These are phyloP conservation scores for Cyclotella kingstonii DNA, from an alignment of 108 stramenopile genomes.

Conservation along the genomic window DNA sequence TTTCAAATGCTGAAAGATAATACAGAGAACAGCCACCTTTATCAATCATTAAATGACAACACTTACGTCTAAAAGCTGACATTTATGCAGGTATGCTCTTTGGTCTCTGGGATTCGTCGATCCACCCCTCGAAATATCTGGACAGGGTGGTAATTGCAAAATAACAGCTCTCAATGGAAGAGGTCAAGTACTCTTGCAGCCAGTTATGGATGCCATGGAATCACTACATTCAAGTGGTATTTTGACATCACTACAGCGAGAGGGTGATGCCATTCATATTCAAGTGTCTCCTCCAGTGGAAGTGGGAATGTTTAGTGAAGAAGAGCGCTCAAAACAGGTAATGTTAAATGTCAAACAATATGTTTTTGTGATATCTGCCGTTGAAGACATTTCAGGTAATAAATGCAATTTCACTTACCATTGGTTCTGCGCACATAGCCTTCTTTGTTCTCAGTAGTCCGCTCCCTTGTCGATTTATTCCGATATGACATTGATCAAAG, in stretches of 20 bases:
- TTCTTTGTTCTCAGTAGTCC: slow-evolving; percentile 90
- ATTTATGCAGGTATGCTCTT: slow-evolving; percentile 82
- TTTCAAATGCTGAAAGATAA: not conserved
- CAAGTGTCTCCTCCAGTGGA: slow-evolving; percentile 72
- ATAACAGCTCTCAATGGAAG: slow-evolving; percentile 85
- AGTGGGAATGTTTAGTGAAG: slow-evolving; percentile 88
- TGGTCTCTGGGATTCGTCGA: slow-evolving; percentile 94
- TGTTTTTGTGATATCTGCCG: slow-evolving; percentile 9
- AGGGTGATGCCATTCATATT: slow-evolving; percentile 58
- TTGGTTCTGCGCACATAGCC: no score
- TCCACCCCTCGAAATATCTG: slow-evolving; percentile 90
- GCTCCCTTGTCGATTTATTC: slow-evolving; percentile 84
- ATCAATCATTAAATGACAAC: not conserved
- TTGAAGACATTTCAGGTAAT: not conserved
- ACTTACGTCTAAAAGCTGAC: no score
- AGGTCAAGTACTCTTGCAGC: slow-evolving; percentile 76
- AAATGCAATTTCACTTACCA: slow-evolving; percentile 3
- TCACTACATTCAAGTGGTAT: slow-evolving; percentile 49
- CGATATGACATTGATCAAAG: slow-evolving; percentile 61
- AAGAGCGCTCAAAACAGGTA: slow-evolving; percentile 91
- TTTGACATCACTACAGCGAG: slow-evolving; percentile 39
- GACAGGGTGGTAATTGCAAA: slow-evolving; percentile 76
- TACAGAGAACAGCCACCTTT: not conserved
- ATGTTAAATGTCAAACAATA: not conserved
- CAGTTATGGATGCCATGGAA: slow-evolving; percentile 80